Evolutionary conservation across 176 grass and related monocot genomes (phyloP).

Genomic region (maize (Zea mays)): Zm-B73-REFERENCE-NAM-5.0 NC_050099.1:15097001-15097500

Average conservation of each 20-base stretch:
- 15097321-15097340: not conserved
- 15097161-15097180: no score
- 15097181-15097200: no score
- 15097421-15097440: not conserved
- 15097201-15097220: no score
- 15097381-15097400: constrained; percentile 7
- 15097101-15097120: no score
- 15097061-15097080: not conserved
- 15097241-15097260: no score
- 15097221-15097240: no score
- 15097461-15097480: not conserved
- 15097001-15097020: constrained; percentile 97
- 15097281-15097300: no score
- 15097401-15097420: constrained; percentile 10
- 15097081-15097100: not conserved
- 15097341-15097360: not conserved
- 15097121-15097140: no score
- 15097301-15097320: not conserved
- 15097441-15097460: not conserved
- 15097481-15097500: no score
- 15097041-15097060: constrained; percentile 1
- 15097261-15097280: no score
- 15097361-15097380: not conserved
- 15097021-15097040: not conserved
- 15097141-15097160: no score